Conservation (phyloP, 305 asterid species). For the Lippia alba region DNA sequence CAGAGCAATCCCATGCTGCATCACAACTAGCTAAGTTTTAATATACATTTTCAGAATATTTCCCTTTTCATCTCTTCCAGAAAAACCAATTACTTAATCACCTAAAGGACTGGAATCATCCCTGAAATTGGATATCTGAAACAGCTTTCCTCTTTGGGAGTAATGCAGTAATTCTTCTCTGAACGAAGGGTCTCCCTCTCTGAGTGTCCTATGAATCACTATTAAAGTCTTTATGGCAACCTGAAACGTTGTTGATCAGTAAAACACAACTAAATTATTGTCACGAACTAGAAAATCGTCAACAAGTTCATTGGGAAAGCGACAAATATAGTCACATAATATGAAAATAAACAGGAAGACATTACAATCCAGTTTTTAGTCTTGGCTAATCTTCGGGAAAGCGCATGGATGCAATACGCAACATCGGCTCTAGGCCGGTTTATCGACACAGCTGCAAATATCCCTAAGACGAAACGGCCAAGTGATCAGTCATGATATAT, state of each 20-base stretch:
- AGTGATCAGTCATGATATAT: background rate
- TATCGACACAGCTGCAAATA: slow-evolving; percentile 56
- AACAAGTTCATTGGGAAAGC: background rate
- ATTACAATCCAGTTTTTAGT: slow-evolving; percentile 75
- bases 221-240: slow-evolving; percentile 73
- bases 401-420: slow-evolving; percentile 79
- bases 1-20: slow-evolving; percentile 92
- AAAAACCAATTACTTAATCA: slow-evolving; percentile 12
- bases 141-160: slow-evolving; percentile 62
- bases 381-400: slow-evolving; percentile 67
- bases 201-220: slow-evolving; percentile 69
- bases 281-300: background rate
- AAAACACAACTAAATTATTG: background rate
- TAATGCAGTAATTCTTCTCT: slow-evolving; percentile 67
- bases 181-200: slow-evolving; percentile 82
- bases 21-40: slow-evolving; percentile 19
- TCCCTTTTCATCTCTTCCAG: background rate
- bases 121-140: slow-evolving; percentile 78
- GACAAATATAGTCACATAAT: too few relatives aligned
- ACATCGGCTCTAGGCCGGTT: slow-evolving; percentile 78
- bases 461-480: slow-evolving; percentile 42
- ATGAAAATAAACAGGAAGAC: slow-evolving; percentile 1
- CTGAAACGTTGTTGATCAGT: slow-evolving; percentile 41
- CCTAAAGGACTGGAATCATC: slow-evolving; percentile 79
- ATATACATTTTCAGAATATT: background rate